A percentile compares a stretch with the other conserved stretches of the same genome.
Conservation (phyloP, 805 yeast species). For the Cyberlindnera samutprakarnensis region DNA sequence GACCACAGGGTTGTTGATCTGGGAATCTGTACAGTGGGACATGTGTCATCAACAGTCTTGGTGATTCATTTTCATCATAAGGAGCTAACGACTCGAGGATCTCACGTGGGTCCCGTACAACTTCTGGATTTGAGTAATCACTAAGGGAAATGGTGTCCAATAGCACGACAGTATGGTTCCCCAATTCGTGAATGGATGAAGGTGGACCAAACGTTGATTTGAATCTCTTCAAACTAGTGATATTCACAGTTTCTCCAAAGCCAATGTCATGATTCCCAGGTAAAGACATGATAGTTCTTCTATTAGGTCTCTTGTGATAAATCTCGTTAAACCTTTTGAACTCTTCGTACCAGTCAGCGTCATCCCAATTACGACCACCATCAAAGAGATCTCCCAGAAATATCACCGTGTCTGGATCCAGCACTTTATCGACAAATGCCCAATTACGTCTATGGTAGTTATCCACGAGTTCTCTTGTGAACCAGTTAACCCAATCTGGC, state of each 20-base stretch:
- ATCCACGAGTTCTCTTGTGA: slow-evolving; percentile 64
- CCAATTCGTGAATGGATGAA: slow-evolving; percentile 39
- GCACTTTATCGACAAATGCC: slow-evolving; percentile 42
- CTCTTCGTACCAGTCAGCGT: slow-evolving; percentile 64
- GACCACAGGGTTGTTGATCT: slow-evolving; percentile 61
- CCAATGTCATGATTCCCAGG: slow-evolving; percentile 99
- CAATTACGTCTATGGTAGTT: slow-evolving; percentile 75
- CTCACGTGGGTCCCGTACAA: slow-evolving; percentile 39
- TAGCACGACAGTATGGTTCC: slow-evolving; percentile 67
- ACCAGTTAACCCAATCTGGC: slow-evolving; percentile 37
- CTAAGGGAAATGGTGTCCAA: slow-evolving; percentile 82
- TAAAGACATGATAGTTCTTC: slow-evolving; percentile 35
- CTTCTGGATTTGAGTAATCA: slow-evolving; percentile 38
- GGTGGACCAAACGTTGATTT: slow-evolving; percentile 67
- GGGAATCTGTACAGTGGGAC: slow-evolving; percentile 80
- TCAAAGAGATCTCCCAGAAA: slow-evolving; percentile 92
- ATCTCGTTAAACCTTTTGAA: slow-evolving; percentile 57
- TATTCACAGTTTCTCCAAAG: slow-evolving; percentile 66
- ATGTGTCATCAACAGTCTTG: slow-evolving; percentile 72
- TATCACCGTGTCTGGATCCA: slow-evolving; percentile 69
- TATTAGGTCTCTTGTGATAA: slow-evolving; percentile 49
- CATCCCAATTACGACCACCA: slow-evolving; percentile 87
- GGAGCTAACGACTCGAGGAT: slow-evolving; percentile 39
- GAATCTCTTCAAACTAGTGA: slow-evolving; percentile 54
- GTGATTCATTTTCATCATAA: slow-evolving; percentile 27